Evolutionary conservation across 345 rosid genomes (phyloP), one percentile per base, ranked within the genome.

Genomic region (Bruguiera parviflora): DNA sequence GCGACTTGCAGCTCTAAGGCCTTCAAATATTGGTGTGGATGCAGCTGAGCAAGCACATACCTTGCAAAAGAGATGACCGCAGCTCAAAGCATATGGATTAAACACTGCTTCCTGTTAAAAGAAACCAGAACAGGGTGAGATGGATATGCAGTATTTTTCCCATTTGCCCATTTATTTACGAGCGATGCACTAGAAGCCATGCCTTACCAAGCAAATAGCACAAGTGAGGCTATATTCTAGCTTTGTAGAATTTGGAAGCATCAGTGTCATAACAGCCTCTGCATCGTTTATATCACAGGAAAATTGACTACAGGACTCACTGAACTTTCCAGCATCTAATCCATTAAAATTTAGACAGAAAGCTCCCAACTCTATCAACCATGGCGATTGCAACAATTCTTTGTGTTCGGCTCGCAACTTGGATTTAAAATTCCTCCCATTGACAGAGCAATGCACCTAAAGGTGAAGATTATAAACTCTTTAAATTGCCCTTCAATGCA

Each of bases 41-140:
- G 97, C 96, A 39, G 99, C 93, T 2, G 92, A 88, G 81, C 99
- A 95, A 21, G 89, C 92, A 76, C 99, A 95, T 21, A 78, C 76
- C 71, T 92, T 92, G 83, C 97, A 95, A 68, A 95, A 92, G 55
- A 92, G 88, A 81, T 95, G 99, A 62, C 97, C 96, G 4, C 99
- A 95, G 64, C 84, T 83, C 73, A 91, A 81, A 61, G 99, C 93
- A 39, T 87, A 88, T 0, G 97, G 96, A 81, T 92, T 88, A 75
- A 90, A 95, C 72, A 95, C 87, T 0, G 75, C 84, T 56, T 89
- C 99, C 97, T 95, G 84, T 13, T 53, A 72, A 53, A 46, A 24
- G 29, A 46, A 3, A 27, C 29, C 39, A 69, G 16, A 18, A 65
- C 21, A 74, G n/a, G 27, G 16, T 53, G 5, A 31, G 58, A 47